phyloP scores from a whole-genome alignment of 1,284 basidiomycete species.

The Lentinus polychrous region DNA sequence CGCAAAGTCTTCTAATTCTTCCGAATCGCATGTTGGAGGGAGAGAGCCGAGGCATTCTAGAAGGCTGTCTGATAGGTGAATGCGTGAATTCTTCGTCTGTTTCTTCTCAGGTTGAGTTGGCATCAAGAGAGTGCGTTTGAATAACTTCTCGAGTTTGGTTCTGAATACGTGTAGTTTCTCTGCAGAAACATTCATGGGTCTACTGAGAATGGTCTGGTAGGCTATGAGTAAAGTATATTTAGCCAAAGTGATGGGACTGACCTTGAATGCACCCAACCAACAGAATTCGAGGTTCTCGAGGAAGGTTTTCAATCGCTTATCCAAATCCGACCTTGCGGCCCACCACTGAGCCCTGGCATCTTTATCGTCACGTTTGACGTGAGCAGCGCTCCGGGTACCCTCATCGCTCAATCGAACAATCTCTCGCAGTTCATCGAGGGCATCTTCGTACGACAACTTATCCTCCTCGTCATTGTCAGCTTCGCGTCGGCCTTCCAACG shows the following conservation, averaged over 20 bases:
- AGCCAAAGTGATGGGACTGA: conserved; percentile 25
- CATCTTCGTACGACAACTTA: conserved; percentile 71
- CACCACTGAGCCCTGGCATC: conserved; percentile 80
- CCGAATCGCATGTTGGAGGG: conserved; percentile 75
- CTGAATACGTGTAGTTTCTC: conserved; percentile 52
- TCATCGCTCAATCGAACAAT: conserved; percentile 79
- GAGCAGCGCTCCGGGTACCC: conserved; percentile 67
- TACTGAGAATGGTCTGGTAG: conserved; percentile 63
- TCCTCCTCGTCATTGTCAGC: conserved; percentile 61
- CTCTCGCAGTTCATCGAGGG: conserved; percentile 66
- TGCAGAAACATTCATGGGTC: conserved; percentile 37
- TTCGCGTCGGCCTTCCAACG: conserved; percentile 80
- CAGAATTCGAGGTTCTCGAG: conserved; percentile 87
- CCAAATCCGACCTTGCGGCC: conserved; percentile 71
- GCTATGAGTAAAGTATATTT: not conserved
- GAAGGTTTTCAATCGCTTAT: conserved; percentile 70
- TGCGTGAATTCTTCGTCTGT: conserved; percentile 34
- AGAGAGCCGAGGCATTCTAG: conserved; percentile 85
- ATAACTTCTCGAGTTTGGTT: conserved; percentile 63
- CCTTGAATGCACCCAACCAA: conserved; percentile 98
- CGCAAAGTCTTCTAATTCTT: conserved; percentile 92
- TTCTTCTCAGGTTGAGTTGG: conserved; percentile 43
- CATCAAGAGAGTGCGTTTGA: conserved; percentile 44
- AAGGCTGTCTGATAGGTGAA: conserved; percentile 62
- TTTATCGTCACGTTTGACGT: conserved; percentile 58